A percentile compares a stretch with the other conserved stretches of the same genome.
Conservation (phyloP, 1,284 basidiomycete species). For the Coriolopsis trogii region DNA sequence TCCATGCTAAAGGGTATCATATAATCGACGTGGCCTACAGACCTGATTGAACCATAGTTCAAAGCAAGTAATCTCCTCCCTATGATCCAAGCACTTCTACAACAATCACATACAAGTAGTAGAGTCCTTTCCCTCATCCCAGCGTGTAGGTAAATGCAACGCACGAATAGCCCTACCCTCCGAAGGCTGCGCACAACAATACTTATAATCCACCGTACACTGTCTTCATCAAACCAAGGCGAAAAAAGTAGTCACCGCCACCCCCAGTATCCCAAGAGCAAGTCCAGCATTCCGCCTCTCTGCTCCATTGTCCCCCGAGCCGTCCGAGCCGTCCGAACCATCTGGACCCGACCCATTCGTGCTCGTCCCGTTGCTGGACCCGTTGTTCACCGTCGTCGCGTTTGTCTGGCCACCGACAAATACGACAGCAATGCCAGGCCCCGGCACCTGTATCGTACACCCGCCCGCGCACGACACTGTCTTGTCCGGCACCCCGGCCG, state of each 20-base stretch:
- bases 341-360: background rate
- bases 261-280: background rate
- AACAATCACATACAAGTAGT: no score
- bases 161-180: no score
- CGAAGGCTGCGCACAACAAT: no score
- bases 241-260: no score
- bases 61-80: no score
- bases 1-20: no score
- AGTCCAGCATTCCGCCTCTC: background rate
- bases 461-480: conserved; percentile 38
- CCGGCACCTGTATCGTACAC: conserved; percentile 46
- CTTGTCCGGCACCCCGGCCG: conserved; percentile 24
- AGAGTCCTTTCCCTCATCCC: no score
- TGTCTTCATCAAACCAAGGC: no score
- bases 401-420: conserved; percentile 29
- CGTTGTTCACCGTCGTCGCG: conserved; percentile 2
- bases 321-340: background rate
- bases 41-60: no score
- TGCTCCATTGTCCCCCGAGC: background rate
- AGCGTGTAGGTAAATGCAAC: no score
- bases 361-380: conserved; percentile 1
- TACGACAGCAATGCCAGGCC: conserved; percentile 48
- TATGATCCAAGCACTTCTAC: no score
- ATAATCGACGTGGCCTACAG: no score
- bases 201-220: background rate